Evolutionary conservation across 1,284 basidiomycete genomes (phyloP), one percentile per base, ranked within the genome.

Genomic region (Peniophora sp.): DNA sequence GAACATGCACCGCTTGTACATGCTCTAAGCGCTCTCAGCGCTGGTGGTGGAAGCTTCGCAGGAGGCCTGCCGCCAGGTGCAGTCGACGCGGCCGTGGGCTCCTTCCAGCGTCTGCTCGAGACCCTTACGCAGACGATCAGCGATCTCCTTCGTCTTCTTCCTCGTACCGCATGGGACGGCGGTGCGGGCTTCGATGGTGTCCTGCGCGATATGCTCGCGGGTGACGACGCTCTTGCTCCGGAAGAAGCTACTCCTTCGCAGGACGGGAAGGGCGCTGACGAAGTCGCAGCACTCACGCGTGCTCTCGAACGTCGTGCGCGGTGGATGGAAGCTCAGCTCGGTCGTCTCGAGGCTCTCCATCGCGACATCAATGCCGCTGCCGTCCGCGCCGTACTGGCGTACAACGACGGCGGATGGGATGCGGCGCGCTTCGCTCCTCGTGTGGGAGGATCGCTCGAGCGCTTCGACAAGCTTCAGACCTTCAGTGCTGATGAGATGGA

Each of bases 261-360:
- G 37, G 8, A n/a, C 37, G 55, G 20, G 57, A 74, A 24, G 76
- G 73, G 34, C 82, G 81, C 88, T 55, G 85, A 88, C 60, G 88
- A 90, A 62, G 87, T 90, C 3, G 83, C 83, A 2, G 82, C 84
- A n/a, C 68, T 90, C 55, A 90, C 88, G 1, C 69, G 85, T 47
- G 87, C 88, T 9, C 74, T 91, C 47, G 88, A 91, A 63, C 83
- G 86, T 52, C 83, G 88, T 15, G 88, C 88, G 17, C 77, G 88
- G 43, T 91, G 88, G 88, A 91, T 91, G 88, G 88, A 91, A 66
- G 84, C 88, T 24, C 88, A 91, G 62, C 67, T 91, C 15, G 87
- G 86, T 1, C 90, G 91, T 63, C 71, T 91, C 42, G 88, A 91
- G 64, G 88, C 89, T 59, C 71, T 91, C 24, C 88, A 91, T 59